Conservation (phyloP, 495 filamentous ascomycete genomes). For the Articulospora tetracladia region DNA sequence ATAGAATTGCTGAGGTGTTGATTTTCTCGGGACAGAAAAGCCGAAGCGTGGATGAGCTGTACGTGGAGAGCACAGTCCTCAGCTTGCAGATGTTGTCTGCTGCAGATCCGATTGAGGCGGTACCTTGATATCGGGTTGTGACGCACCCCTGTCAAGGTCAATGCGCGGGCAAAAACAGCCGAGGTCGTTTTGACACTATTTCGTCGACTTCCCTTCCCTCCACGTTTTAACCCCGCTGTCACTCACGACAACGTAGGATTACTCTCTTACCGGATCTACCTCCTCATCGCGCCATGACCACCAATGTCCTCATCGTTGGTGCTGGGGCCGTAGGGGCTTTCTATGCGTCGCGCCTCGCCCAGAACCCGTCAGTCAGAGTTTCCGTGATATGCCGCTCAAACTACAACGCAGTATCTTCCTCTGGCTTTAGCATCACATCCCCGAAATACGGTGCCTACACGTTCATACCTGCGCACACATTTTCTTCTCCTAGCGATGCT, state of each 20-base stretch:
- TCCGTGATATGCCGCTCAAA: conserved; percentile 37
- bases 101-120: no score
- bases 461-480: conserved; percentile 28
- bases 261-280: background rate
- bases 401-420: conserved; percentile 25
- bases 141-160: no score
- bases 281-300: conserved; percentile 6
- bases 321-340: conserved; percentile 37
- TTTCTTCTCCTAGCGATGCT: conserved; percentile 36
- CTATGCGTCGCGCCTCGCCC: conserved; percentile 34
- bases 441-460: conserved; percentile 36
- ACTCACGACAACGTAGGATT: background rate
- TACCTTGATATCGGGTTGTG: no score
- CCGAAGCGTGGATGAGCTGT: no score
- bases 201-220: no score
- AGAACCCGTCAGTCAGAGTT: conserved; percentile 25
- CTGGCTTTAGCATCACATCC: conserved; percentile 30
- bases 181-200: background rate
- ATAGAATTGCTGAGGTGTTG: no score
- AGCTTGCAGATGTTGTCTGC: no score
- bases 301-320: conserved; percentile 35
- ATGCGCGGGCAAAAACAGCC: background rate
- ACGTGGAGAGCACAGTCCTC: no score
- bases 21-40: no score
- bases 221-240: background rate